phyloP scores from a whole-genome alignment of 2,329 filamentous ascomycete species.

The Mariannaea elegans region DNA sequence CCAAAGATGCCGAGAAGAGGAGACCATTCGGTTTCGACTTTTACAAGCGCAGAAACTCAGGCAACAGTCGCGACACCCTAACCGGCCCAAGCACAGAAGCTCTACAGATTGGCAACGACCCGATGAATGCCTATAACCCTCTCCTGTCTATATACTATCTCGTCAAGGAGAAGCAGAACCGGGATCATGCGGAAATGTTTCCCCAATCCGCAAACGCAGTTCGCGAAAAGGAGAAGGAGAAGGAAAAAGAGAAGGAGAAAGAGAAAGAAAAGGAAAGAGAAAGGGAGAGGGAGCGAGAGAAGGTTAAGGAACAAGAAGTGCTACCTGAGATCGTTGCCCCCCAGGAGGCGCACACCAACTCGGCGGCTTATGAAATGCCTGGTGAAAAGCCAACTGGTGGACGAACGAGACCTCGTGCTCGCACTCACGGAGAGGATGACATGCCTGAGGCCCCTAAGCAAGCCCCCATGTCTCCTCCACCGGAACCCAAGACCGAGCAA shows the following conservation, averaged over 20 bases:
- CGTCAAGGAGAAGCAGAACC: constrained; percentile 92
- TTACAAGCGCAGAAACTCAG: constrained; percentile 93
- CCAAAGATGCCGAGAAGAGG: constrained; percentile 78
- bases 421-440: constrained; percentile 96
- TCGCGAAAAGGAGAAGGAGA: constrained; percentile 45
- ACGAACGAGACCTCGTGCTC: constrained; percentile 81
- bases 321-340: constrained; percentile 83
- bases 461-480: constrained; percentile 45
- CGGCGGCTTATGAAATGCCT: constrained; percentile 84
- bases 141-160: constrained; percentile 94
- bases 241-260: constrained; percentile 35
- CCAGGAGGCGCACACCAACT: constrained; percentile 88
- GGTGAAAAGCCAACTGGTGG: constrained; percentile 89
- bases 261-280: constrained; percentile 52
- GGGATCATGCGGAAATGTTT: constrained; percentile 63
- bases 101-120: constrained; percentile 82
- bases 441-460: constrained; percentile 66
- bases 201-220: constrained; percentile 57
- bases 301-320: constrained; percentile 52
- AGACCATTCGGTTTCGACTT: constrained; percentile 93
- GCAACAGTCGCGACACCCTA: constrained; percentile 87
- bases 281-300: constrained; percentile 36
- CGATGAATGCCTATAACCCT: constrained; percentile 91
- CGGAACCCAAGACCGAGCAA: constrained; percentile 66
- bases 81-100: constrained; percentile 86